Evolutionary conservation across 768 basidiomycete species (phyloP), one percentile per base, ranked within the genome.

Genomic region (Phaffia tasmanica): DNA sequence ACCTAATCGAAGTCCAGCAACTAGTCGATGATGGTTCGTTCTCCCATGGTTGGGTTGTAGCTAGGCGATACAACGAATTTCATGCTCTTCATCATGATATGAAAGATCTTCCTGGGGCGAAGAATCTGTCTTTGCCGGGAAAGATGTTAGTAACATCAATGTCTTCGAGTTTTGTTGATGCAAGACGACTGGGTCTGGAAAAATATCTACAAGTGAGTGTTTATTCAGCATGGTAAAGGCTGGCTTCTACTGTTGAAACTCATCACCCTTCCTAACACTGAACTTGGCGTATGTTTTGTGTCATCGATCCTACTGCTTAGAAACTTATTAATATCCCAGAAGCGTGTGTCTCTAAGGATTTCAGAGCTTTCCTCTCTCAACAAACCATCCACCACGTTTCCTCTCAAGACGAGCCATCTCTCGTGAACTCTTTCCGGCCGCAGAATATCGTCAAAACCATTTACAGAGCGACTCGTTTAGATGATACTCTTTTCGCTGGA

Each of bases 1-100:
- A 97, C 73, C 82, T 94, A 46, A 81, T 98, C 55, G 89, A 95
- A 76, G 85, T 99, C 2, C 89, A 90, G 74, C 93, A 95, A 70
- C 79, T 89, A 35, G 85, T 82, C n/a, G 76, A 77, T 0, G 88
- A 93, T 72, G 89, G 87, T 9, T 83, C 81, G 50, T 60, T 72
- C 14, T 79, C 84, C 2, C 87, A 87, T 0, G 90, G 89, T 0
- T 99, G 95, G 95, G 86, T 92, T 42, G 85, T 97, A 8, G 88
- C 91, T 11, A 80, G 93, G 70, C 80, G 95, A 68, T 99, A 95
- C 77, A 95, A 92, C 75, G 93, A 98, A 73, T 99, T 99, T 75
- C 81, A 87, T 69, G 85, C 82, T 63, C 86, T 97, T 81, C 88
- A 95, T 73, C 86, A 84, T 72, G 85, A 86, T 67, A 78, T 99